These are phyloP conservation scores for Puccinia polysora DNA, from an alignment of 1,284 basidiomycete species.

Conservation along the genomic window DNA sequence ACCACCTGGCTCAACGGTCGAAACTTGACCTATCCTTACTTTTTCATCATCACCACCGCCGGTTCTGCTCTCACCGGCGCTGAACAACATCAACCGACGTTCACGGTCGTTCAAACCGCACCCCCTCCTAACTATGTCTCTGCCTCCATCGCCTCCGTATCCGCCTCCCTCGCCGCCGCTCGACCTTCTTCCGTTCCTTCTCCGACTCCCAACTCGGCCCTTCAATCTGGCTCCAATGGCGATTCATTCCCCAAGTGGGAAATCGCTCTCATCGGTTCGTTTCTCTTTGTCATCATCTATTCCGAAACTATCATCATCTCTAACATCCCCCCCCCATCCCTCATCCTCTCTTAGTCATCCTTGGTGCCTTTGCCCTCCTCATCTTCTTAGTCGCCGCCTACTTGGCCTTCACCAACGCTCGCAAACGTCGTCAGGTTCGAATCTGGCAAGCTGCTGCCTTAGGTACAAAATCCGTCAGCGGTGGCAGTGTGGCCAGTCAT, in stretches of 20 bases:
- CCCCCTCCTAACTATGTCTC: constrained; percentile 3
- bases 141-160: constrained; percentile 7
- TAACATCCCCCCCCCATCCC: background rate
- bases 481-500: constrained; percentile 16
- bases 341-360: background rate
- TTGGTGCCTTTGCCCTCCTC: constrained; percentile 22
- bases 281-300: background rate
- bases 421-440: constrained; percentile 16
- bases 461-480: constrained; percentile 1
- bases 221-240: constrained; percentile 5
- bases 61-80: constrained; percentile 19
- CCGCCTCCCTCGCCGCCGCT: background rate
- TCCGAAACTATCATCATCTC: background rate
- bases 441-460: constrained; percentile 24
- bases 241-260: constrained; percentile 30
- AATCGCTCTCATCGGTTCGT: constrained; percentile 36
- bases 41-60: constrained; percentile 33
- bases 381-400: constrained; percentile 33
- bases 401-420: constrained; percentile 12
- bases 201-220: constrained; percentile 2
- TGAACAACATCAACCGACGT: constrained; percentile 38
- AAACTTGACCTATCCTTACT: constrained; percentile 24
- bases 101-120: constrained; percentile 28
- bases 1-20: constrained; percentile 14
- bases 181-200: background rate